Evolutionary conservation across 352 stramenopile species (phyloP).

Genomic region (Peronospora belbahrii): DNA sequence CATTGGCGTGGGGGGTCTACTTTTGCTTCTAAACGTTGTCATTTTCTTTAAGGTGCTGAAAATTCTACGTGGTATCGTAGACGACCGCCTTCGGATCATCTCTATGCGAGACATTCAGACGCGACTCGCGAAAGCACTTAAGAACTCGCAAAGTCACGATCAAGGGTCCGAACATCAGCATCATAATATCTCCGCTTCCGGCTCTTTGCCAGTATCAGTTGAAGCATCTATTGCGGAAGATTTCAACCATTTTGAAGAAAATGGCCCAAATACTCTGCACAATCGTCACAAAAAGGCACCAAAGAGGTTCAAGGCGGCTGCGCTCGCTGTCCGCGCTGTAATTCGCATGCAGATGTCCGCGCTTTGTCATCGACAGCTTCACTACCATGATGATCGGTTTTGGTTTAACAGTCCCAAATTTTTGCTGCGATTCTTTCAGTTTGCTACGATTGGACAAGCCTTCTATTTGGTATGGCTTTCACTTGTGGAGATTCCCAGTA

Average conservation of each 20-base stretch:
- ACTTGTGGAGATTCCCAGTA: constrained; percentile 50
- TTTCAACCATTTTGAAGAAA: constrained; percentile 2
- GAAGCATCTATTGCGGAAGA: constrained; percentile 13
- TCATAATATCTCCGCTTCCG: constrained; percentile 1
- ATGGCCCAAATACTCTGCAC: not conserved
- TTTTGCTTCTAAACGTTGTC: constrained; percentile 62
- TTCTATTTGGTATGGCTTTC: constrained; percentile 86
- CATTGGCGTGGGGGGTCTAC: constrained; percentile 40
- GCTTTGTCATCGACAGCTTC: constrained; percentile 72
- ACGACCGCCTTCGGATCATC: constrained; percentile 70
- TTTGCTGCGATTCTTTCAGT: constrained; percentile 73
- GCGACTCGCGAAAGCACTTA: constrained; percentile 24
- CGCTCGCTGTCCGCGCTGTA: constrained; percentile 52
- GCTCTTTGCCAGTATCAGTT: constrained; percentile 10
- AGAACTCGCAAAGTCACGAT: constrained; percentile 4
- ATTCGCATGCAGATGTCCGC: constrained; percentile 87
- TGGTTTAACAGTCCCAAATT: constrained; percentile 75
- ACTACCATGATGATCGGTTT: constrained; percentile 75
- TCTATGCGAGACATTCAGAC: constrained; percentile 54
- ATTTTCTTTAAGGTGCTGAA: constrained; percentile 84
- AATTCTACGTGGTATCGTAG: constrained; percentile 76
- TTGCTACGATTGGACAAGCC: constrained; percentile 77
- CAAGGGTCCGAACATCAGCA: not conserved
- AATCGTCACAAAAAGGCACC: constrained; percentile 13
- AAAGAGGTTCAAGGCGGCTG: constrained; percentile 45